Evolutionary conservation across 306 rosid genomes (phyloP).

Genomic region (Cicer yamashitae): DNA sequence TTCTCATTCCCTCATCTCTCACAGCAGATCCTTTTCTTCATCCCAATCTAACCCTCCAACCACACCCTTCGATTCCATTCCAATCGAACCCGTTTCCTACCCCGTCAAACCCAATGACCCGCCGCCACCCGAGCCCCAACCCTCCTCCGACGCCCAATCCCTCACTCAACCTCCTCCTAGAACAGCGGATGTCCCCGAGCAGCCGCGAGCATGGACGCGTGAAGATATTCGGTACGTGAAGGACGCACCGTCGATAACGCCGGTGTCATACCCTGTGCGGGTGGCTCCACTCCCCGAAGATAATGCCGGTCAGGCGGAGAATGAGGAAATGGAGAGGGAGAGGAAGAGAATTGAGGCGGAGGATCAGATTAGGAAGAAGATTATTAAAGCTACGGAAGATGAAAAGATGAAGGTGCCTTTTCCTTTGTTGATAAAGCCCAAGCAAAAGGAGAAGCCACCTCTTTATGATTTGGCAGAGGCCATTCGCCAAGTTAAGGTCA

Average conservation of each 20-base stretch:
- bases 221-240: conserved; percentile 76
- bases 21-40: conserved; percentile 55
- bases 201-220: conserved; percentile 59
- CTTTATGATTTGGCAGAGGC: conserved; percentile 78
- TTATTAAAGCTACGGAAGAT: conserved; percentile 58
- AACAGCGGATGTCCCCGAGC: conserved; percentile 40
- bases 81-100: conserved; percentile 77
- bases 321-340: conserved; percentile 56
- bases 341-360: conserved; percentile 59
- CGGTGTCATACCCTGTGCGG: conserved; percentile 64
- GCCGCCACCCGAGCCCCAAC: conserved; percentile 41
- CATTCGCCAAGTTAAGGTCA: conserved; percentile 88
- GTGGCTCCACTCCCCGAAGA: conserved; percentile 91
- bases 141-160: conserved; percentile 36
- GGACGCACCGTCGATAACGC: conserved; percentile 62
- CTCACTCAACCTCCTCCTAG: conserved; percentile 29
- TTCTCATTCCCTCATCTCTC: conserved; percentile 47
- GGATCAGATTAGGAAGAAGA: conserved; percentile 51
- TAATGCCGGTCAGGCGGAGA: conserved; percentile 36
- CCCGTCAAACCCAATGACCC: conserved; percentile 65
- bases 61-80: conserved; percentile 45
- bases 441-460: conserved; percentile 71
- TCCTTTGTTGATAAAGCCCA: conserved; percentile 70
- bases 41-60: conserved; percentile 50
- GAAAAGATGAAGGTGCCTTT: conserved; percentile 68